Evolutionary conservation across 768 basidiomycete species (phyloP).

Genomic region (Hericium rajendrae): DNA sequence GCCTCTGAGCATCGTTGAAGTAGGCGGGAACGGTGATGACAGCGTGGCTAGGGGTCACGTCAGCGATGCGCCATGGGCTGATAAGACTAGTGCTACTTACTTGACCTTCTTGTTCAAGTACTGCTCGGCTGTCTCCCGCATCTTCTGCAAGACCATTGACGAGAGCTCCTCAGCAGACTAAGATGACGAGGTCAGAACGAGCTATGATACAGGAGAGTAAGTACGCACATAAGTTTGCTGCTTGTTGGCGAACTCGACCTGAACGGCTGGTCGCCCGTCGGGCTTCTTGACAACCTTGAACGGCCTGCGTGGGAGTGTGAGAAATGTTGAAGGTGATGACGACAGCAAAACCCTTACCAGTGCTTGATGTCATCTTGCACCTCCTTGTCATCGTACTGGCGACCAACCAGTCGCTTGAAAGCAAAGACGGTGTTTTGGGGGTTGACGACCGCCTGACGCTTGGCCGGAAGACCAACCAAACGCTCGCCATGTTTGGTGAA

Average conservation of each 20-base stretch:
- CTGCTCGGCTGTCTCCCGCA: conserved; percentile 93
- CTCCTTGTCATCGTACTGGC: conserved; percentile 87
- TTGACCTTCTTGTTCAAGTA: conserved; percentile 90
- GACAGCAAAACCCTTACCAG: conserved; percentile 40
- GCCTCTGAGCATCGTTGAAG: conserved; percentile 99
- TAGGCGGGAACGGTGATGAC: conserved; percentile 97
- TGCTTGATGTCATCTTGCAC: conserved; percentile 85
- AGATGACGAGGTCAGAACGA: conserved; percentile 2
- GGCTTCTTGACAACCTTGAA: conserved; percentile 65
- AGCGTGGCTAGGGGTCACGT: conserved; percentile 43
- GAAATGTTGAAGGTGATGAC: neutral
- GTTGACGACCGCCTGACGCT: conserved; percentile 97
- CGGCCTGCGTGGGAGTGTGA: conserved; percentile 39
- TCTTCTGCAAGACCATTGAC: conserved; percentile 82
- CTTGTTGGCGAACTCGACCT: conserved; percentile 83
- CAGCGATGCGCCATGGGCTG: conserved; percentile 2
- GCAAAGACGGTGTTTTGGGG: conserved; percentile 87
- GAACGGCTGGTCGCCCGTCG: conserved; percentile 71
- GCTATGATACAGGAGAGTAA: neutral
- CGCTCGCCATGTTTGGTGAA: conserved; percentile 99
- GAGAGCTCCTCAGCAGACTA: conserved; percentile 83
- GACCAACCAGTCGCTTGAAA: conserved; percentile 91
- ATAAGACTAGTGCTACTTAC: conserved; percentile 41
- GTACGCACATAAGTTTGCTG: conserved; percentile 63
- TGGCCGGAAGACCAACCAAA: conserved; percentile 90